These are phyloP conservation scores for Talaromyces atroroseus DNA, from an alignment of 2,329 filamentous ascomycete species.

Conservation along the genomic window DNA sequence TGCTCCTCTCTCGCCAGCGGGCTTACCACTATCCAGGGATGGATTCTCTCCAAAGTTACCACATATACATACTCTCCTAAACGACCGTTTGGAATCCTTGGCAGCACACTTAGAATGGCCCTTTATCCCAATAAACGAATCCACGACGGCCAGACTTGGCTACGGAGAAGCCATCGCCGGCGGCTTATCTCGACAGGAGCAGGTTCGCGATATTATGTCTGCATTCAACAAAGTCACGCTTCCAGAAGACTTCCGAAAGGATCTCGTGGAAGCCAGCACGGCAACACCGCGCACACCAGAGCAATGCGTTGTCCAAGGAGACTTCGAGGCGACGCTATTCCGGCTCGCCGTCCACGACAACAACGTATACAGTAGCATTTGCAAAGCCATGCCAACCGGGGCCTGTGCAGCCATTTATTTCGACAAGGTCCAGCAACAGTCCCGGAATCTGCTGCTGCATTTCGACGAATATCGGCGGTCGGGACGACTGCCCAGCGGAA, in stretches of 20 bases:
- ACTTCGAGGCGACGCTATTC: constrained; percentile 42
- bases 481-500: constrained; percentile 22
- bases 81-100: constrained; percentile 27
- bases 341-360: constrained; percentile 42
- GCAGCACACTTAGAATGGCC: constrained; percentile 31
- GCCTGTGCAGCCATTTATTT: constrained; percentile 41
- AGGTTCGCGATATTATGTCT: constrained; percentile 42
- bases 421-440: constrained; percentile 36
- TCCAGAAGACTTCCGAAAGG: constrained; percentile 38
- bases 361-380: constrained; percentile 36
- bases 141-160: neutral
- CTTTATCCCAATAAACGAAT: constrained; percentile 21
- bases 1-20: constrained; percentile 18
- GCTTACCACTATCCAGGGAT: constrained; percentile 27
- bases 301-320: constrained; percentile 41
- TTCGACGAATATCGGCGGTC: constrained; percentile 38
- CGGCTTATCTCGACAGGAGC: constrained; percentile 33
- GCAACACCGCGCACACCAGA: constrained; percentile 29
- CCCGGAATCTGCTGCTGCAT: constrained; percentile 28
- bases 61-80: constrained; percentile 29
- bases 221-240: constrained; percentile 37
- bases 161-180: neutral
- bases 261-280: constrained; percentile 32
- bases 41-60: constrained; percentile 27
- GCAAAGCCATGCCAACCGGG: constrained; percentile 37